Base-by-base conservation (phyloP, 2,329 filamentous ascomycete species). In the Exophiala sp. region DNA sequence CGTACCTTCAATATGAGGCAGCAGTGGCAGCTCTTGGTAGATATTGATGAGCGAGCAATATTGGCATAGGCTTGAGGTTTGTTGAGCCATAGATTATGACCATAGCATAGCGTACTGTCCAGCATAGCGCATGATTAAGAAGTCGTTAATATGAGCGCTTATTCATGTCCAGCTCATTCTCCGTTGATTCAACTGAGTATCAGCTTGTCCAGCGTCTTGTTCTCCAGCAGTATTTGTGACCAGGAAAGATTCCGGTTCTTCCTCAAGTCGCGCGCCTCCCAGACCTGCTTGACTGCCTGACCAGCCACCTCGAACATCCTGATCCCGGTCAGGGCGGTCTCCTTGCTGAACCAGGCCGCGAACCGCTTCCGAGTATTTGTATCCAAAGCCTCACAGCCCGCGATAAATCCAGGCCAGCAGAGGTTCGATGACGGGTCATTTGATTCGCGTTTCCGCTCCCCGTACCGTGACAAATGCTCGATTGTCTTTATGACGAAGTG, bases 321-420 rank as follows among this genome's bases (percentile, higher is more conserved):
- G 11, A 47, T 41, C 5, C 44, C 44, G 9, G 19, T 47, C 11
- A 22, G 44, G 13, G 18, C n/a, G 10, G 34, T 24, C 16, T 24
- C 21, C 3, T 16, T 21, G 13, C 6, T 22, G n/a, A 47, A 41
- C 44, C 44, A 47, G 34, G 34, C 34, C 8, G 34, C 18, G 11
- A 19, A 37, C 2, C n/a, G 14, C 2, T 37, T 5, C 34, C 34
- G 14, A 19, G 34, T 19, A 2, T 1, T 37, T 6, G 14, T 7
- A 11, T 37, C 34, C 2, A 37, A 16, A 1, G 46, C 27, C 23
- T 49, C 46, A 19, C 39, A 43, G n/a, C 24, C 46, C 9, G 46
- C 46, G 21, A 49, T 30, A 29, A 49, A 49, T 3, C 39, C 46
- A 1, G 46, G 46, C 46, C 40, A 49, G 30, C 24, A 38, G 16